These are phyloP conservation scores for Lunularia cruciata DNA, from an alignment of 225 moss, liverwort and hornwort genomes.

Conservation along the genomic window DNA sequence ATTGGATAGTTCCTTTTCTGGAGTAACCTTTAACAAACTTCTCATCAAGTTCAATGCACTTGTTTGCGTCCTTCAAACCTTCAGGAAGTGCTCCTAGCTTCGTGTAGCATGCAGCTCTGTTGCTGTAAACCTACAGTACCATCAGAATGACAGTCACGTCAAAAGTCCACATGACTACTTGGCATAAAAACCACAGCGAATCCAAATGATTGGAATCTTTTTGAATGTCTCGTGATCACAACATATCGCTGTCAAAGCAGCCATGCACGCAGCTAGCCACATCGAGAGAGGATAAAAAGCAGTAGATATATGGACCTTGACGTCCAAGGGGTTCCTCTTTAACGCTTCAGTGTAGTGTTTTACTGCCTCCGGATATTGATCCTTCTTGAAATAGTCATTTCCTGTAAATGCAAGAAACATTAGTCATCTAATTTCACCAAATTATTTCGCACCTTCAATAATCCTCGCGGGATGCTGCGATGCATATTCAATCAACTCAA, in stretches of 20 bases:
- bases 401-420: constrained; percentile 42
- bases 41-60: constrained; percentile 83
- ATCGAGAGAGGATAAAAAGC: background rate
- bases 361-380: constrained; percentile 85
- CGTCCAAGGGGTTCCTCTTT: constrained; percentile 84
- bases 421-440: background rate
- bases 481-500: background rate
- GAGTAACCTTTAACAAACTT: constrained; percentile 91
- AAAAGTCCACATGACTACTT: background rate
- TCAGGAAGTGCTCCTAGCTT: constrained; percentile 95
- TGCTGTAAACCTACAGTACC: constrained; percentile 68
- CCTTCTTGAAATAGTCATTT: constrained; percentile 87
- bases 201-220: background rate
- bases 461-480: background rate
- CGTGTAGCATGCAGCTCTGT: constrained; percentile 97
- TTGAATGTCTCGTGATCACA: too few relatives aligned
- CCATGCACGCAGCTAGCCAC: background rate
- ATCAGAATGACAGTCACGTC: background rate
- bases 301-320: constrained; percentile 58
- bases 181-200: too few relatives aligned
- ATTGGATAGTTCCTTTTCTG: constrained; percentile 91
- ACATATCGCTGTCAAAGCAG: too few relatives aligned
- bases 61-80: constrained; percentile 95
- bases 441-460: background rate
- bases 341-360: constrained; percentile 81